phyloP scores from a whole-genome alignment of 2,329 filamentous ascomycete species.

The Colletotrichum cereale region DNA sequence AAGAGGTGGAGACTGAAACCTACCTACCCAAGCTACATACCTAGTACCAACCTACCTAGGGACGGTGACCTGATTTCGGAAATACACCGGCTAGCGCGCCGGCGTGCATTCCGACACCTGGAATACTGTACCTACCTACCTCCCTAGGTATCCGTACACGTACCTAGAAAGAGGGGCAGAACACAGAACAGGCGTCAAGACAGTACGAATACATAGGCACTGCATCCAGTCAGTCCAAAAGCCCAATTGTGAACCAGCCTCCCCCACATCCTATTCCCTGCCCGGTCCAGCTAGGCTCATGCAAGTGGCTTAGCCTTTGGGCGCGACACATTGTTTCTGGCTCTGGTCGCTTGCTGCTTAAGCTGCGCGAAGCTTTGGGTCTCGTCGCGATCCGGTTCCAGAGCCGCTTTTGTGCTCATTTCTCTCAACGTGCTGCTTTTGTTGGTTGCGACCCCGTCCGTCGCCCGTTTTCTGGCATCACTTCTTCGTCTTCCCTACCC shows the following conservation, averaged over 20 bases:
- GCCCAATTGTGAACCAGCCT: constrained; percentile 7
- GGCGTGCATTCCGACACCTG: background rate
- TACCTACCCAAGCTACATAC: too few species aligned
- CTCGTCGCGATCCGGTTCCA: constrained; percentile 18
- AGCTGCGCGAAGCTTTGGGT: constrained; percentile 32
- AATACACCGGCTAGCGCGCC: constrained; percentile 25
- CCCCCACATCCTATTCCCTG: constrained; percentile 33
- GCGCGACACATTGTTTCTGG: constrained; percentile 27
- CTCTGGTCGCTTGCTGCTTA: constrained; percentile 14
- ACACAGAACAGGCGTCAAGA: background rate
- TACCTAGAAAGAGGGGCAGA: background rate
- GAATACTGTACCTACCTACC: background rate
- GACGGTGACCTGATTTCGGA: constrained; percentile 14
- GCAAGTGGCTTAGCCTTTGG: constrained; percentile 31
- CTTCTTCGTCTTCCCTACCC: background rate
- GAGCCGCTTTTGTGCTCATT: constrained; percentile 3
- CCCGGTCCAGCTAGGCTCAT: constrained; percentile 32
- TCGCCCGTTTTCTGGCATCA: constrained; percentile 12
- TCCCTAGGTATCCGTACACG: too few species aligned
- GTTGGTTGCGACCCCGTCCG: constrained; percentile 8
- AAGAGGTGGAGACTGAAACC: background rate
- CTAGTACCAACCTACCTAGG: background rate
- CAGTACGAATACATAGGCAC: background rate
- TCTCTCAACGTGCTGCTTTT: background rate
- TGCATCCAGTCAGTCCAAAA: background rate